Evolutionary conservation across 371 early-diverging fungal species (phyloP).

Genomic region (Mucor racemosus): DNA sequence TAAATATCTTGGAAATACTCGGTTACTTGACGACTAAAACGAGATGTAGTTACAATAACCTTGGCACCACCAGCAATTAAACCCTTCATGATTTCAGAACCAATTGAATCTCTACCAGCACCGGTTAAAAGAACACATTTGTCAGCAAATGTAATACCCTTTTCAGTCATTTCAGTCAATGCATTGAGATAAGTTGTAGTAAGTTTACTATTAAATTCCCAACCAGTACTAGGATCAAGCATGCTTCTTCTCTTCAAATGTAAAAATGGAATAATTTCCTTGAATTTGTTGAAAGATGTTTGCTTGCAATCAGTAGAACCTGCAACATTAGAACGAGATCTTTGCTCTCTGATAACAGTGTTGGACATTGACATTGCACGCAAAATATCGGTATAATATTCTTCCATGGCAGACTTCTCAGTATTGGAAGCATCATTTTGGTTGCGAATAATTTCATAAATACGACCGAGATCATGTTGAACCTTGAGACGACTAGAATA

Average conservation of each 20-base stretch:
- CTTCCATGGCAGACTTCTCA: constrained; percentile 71
- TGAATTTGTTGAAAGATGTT: constrained; percentile 51
- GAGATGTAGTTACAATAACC: constrained; percentile 92
- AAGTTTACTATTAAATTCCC: constrained; percentile 76
- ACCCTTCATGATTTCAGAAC: constrained; percentile 87
- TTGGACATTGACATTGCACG: constrained; percentile 77
- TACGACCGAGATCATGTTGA: constrained; percentile 76
- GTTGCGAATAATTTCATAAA: constrained; percentile 79
- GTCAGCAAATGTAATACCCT: constrained; percentile 84
- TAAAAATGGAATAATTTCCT: constrained; percentile 80
- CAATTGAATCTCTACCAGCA: constrained; percentile 93
- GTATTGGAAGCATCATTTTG: constrained; percentile 76
- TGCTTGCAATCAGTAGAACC: constrained; percentile 47
- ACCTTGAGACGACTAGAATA: constrained; percentile 76
- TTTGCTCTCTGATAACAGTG: constrained; percentile 65
- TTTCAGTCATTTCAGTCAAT: constrained; percentile 69
- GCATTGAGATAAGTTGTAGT: constrained; percentile 79
- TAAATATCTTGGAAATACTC: constrained; percentile 91
- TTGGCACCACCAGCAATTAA: constrained; percentile 90
- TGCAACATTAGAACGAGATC: constrained; percentile 51
- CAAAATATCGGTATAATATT: constrained; percentile 74
- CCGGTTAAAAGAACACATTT: constrained; percentile 90
- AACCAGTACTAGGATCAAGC: constrained; percentile 60
- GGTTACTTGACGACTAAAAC: constrained; percentile 82
- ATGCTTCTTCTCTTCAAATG: constrained; percentile 72